Evolutionary conservation across 169 alveolate genomes (phyloP).

Genomic region (Plasmodium reichenowi): DNA sequence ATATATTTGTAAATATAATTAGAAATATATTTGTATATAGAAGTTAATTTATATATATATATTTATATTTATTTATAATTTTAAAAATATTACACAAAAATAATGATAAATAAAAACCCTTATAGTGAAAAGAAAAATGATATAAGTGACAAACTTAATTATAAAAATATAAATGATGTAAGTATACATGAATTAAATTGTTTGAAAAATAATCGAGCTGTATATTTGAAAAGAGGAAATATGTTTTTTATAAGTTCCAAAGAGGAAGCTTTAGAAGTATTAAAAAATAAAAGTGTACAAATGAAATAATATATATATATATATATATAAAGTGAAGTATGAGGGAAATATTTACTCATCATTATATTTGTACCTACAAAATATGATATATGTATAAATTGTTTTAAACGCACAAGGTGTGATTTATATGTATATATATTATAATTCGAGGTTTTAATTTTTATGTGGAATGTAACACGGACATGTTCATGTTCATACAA

Average conservation of each 20-base stretch:
- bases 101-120: conserved; percentile 12
- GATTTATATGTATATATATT: too few species aligned
- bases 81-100: neutral
- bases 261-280: conserved; percentile 47
- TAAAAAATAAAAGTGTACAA: conserved; percentile 17
- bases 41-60: neutral
- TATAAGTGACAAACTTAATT: conserved; percentile 38
- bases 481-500: too few species aligned
- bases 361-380: too few species aligned
- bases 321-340: neutral
- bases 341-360: neutral
- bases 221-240: conserved; percentile 52
- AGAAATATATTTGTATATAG: neutral
- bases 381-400: too few species aligned
- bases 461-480: too few species aligned
- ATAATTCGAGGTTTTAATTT: too few species aligned
- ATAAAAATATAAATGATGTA: conserved; percentile 67
- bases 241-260: conserved; percentile 48
- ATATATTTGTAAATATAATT: neutral
- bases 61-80: neutral
- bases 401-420: too few species aligned
- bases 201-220: conserved; percentile 37
- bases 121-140: conserved; percentile 24
- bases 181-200: conserved; percentile 50
- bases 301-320: neutral